These are phyloP conservation scores for Trapa bicornis DNA, from an alignment of 345 rosid genomes.

Conservation along the genomic window DNA sequence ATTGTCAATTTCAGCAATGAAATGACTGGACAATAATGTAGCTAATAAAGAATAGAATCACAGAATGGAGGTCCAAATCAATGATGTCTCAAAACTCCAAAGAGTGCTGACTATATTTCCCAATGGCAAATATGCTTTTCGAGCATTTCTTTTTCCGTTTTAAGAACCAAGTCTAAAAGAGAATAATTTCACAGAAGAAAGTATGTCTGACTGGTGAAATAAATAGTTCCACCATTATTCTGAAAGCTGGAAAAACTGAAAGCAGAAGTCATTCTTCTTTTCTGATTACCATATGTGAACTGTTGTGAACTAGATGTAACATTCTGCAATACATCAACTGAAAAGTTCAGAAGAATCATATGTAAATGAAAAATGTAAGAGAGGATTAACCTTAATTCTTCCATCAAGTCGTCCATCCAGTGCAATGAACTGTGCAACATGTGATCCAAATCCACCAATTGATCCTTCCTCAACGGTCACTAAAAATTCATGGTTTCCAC, in stretches of 20 bases:
- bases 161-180: too few species aligned
- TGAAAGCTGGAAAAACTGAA: background rate
- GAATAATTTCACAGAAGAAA: too few species aligned
- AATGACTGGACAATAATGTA: background rate
- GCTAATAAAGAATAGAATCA: background rate
- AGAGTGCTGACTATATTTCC: background rate
- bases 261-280: background rate
- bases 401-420: slow-evolving; percentile 89
- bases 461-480: slow-evolving; percentile 91
- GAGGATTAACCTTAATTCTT: slow-evolving; percentile 42
- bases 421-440: slow-evolving; percentile 77
- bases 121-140: too few species aligned
- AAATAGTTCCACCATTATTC: background rate
- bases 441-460: slow-evolving; percentile 85
- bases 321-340: background rate
- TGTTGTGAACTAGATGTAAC: background rate
- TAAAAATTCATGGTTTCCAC: slow-evolving; percentile 51
- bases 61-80: background rate
- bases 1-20: background rate
- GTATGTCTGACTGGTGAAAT: too few species aligned
- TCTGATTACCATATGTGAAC: background rate
- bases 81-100: background rate
- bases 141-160: too few species aligned
- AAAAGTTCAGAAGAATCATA: background rate
- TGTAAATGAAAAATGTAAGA: background rate